Conservation (phyloP, 352 stramenopile species). For the Thalassiosira hispida region DNA sequence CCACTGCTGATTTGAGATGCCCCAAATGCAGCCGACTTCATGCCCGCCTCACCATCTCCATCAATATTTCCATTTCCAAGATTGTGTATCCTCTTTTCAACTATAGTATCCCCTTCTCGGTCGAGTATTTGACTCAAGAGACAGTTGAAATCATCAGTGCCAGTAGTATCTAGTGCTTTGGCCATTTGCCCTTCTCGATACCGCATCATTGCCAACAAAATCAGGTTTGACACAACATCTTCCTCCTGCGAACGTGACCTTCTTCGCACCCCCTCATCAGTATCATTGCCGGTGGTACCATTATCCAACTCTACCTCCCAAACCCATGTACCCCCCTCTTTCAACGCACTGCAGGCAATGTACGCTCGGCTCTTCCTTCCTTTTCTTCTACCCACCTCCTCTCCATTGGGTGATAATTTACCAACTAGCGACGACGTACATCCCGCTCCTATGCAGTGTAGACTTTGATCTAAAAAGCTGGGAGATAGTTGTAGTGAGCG, state of each 20-base stretch:
- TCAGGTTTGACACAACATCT: constrained; percentile 61
- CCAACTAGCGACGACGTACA: constrained; percentile 60
- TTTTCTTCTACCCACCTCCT: not conserved
- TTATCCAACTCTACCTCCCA: constrained; percentile 44
- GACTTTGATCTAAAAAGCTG: constrained; percentile 33
- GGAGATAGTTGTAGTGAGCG: constrained; percentile 48
- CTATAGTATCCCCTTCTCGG: constrained; percentile 40
- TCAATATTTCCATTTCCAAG: not conserved
- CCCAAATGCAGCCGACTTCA: constrained; percentile 28
- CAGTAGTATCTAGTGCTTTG: not conserved
- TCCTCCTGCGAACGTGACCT: constrained; percentile 52
- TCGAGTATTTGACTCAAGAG: constrained; percentile 35
- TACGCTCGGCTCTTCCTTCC: constrained; percentile 38
- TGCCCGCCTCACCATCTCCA: constrained; percentile 15
- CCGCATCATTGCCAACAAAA: constrained; percentile 56
- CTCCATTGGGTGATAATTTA: not conserved
- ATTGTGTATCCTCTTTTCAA: constrained; percentile 24
- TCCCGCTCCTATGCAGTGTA: constrained; percentile 53
- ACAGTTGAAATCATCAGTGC: constrained; percentile 12
- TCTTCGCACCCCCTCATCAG: not conserved
- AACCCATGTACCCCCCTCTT: constrained; percentile 34
- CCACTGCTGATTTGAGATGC: constrained; percentile 40
- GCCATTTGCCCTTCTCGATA: constrained; percentile 1
- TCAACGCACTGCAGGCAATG: constrained; percentile 36
- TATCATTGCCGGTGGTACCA: constrained; percentile 13